A percentile compares a stretch with the other conserved stretches of the same genome.
phyloP scores from a whole-genome alignment of 2,329 filamentous ascomycete species.

The Neopestalotiopsis clavispora region DNA sequence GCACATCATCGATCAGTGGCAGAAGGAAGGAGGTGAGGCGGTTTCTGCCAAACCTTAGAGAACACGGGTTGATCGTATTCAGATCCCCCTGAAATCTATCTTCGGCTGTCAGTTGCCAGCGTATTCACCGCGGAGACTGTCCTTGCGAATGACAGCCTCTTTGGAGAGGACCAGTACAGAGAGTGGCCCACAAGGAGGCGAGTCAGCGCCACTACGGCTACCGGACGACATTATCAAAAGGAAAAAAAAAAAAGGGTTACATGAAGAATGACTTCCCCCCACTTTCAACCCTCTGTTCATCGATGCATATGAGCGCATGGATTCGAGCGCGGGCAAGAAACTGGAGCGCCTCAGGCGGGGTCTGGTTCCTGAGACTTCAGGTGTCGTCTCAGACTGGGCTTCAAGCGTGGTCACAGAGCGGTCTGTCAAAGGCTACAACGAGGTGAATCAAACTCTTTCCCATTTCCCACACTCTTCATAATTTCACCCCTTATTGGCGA shows the following conservation, averaged over 20 bases:
- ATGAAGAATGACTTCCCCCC: no score
- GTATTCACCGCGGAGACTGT: constrained; percentile 42
- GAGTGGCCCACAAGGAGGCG: constrained; percentile 19
- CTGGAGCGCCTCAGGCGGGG: constrained; percentile 24
- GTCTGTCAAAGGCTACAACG: no score
- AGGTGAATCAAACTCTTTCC: no score
- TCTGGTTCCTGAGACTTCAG: background rate
- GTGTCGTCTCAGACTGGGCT: constrained; percentile 2
- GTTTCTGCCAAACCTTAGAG: constrained; percentile 28
- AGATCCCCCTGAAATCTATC: background rate
- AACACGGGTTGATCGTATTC: background rate
- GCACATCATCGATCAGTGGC: constrained; percentile 47
- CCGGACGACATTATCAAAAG: no score
- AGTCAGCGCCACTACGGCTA: no score
- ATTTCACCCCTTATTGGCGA: no score
- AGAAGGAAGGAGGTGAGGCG: constrained; percentile 30
- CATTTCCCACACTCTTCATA: no score
- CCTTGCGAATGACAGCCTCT: constrained; percentile 38
- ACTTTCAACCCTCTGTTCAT: constrained; percentile 24
- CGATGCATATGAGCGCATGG: constrained; percentile 37
- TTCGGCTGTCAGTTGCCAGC: background rate
- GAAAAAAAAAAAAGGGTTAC: no score
- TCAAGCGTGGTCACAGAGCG: constrained; percentile 17
- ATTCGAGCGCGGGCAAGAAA: constrained; percentile 29
- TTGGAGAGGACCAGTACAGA: constrained; percentile 27